Percentiles rank a stretch among this genome's conserved stretches.
phyloP scores from a whole-genome alignment of 371 early-diverging fungal species.

The Synchytrium microbalum region DNA sequence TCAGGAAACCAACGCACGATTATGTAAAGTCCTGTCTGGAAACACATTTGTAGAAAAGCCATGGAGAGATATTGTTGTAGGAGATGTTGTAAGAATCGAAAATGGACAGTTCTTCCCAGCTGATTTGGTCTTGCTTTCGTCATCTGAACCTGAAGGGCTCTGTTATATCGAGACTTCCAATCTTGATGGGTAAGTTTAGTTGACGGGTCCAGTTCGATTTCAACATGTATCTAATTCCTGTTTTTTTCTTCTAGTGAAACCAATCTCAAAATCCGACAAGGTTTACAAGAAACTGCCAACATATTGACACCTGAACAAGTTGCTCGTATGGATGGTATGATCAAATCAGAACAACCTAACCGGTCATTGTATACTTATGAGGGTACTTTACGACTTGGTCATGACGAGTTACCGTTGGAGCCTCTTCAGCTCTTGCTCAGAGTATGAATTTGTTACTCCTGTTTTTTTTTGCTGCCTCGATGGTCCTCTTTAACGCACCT shows the following conservation, averaged over 20 bases:
- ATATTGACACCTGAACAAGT: slow-evolving; percentile 32
- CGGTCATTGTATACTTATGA: slow-evolving; percentile 43
- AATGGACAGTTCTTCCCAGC: slow-evolving; percentile 76
- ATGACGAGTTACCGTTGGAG: slow-evolving; percentile 41
- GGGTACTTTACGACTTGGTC: slow-evolving; percentile 32
- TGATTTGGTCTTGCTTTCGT: slow-evolving; percentile 58
- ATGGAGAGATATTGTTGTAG: slow-evolving; percentile 63
- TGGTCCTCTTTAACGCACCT: slow-evolving; percentile 20
- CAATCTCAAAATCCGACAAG: slow-evolving; percentile 65
- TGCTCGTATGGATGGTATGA: slow-evolving; percentile 29
- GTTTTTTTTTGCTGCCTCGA: slow-evolving; percentile 15
- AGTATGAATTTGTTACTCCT: slow-evolving; percentile 15
- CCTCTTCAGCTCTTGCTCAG: slow-evolving; percentile 41
- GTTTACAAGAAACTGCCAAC: slow-evolving; percentile 38
- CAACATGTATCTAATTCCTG: neutral
- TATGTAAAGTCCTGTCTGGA: slow-evolving; percentile 46
- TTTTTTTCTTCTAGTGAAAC: slow-evolving; percentile 47
- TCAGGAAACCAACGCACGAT: slow-evolving; percentile 52
- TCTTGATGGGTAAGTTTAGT: slow-evolving; percentile 53
- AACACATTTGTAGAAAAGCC: slow-evolving; percentile 27
- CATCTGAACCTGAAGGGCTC: slow-evolving; percentile 48
- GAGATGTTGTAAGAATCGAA: slow-evolving; percentile 68
- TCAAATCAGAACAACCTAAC: slow-evolving; percentile 44
- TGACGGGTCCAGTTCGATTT: slow-evolving; percentile 2
- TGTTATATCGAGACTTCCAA: slow-evolving; percentile 76